Percentiles rank a stretch among this genome's conserved stretches.
Evolutionary conservation across 139 green algal genomes (phyloP).

Genomic region (Bryopsis sp.): DNA sequence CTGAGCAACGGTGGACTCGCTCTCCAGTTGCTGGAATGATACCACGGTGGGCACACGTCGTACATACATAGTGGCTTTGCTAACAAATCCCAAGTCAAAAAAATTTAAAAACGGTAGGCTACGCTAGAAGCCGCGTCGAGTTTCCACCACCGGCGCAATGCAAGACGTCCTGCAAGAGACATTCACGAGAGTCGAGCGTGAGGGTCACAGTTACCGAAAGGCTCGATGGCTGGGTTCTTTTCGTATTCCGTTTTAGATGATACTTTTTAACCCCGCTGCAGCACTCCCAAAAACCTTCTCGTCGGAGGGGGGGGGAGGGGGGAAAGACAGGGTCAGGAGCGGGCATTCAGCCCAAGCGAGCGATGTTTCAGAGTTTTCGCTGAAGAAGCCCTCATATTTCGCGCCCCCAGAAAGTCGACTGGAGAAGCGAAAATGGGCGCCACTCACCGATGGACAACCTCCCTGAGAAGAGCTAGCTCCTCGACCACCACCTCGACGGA

Average conservation of each 20-base stretch:
- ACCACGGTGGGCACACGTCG: slow-evolving; percentile 19
- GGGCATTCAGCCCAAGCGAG: not conserved
- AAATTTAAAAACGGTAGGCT: not conserved
- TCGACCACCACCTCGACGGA: slow-evolving; percentile 13
- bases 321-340: not conserved
- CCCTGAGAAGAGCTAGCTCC: slow-evolving; percentile 14
- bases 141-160: slow-evolving; percentile 5
- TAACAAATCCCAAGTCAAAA: not conserved
- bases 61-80: slow-evolving; percentile 14
- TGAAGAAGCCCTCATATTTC: no score
- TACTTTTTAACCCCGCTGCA: not conserved
- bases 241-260: not conserved
- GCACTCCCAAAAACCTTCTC: not conserved
- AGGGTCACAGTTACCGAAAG: no score
- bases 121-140: not conserved
- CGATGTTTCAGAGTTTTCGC: not conserved
- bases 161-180: slow-evolving; percentile 4
- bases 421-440: not conserved
- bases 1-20: not conserved
- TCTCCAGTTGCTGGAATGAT: slow-evolving; percentile 20
- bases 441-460: slow-evolving; percentile 22
- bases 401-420: not conserved
- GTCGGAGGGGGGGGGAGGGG: no score
- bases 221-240: no score
- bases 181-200: no score